Evolutionary conservation across 805 yeast species (phyloP).

Genomic region (Kregervanrija fluxuum): DNA sequence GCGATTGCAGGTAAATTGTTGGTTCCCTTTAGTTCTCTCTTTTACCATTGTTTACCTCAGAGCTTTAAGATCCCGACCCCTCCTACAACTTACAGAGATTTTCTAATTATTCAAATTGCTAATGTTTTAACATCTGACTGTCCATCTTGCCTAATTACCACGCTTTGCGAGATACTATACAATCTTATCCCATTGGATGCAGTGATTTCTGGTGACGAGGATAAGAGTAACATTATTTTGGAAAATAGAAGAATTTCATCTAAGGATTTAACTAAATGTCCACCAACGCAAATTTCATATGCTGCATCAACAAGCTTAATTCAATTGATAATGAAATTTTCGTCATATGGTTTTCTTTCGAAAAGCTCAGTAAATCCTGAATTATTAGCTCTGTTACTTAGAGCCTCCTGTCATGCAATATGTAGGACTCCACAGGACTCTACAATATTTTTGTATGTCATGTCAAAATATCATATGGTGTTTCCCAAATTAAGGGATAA

Average conservation of each 20-base stretch:
- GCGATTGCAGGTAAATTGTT: constrained; percentile 34
- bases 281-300: constrained; percentile 39
- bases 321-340: constrained; percentile 35
- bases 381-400: constrained; percentile 48
- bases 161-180: constrained; percentile 52
- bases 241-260: constrained; percentile 12
- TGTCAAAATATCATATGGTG: constrained; percentile 35
- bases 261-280: constrained; percentile 6
- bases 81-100: constrained; percentile 55
- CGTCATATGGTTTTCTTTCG: constrained; percentile 29
- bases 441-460: constrained; percentile 44
- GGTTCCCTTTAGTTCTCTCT: constrained; percentile 35
- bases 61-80: constrained; percentile 34
- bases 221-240: constrained; percentile 8
- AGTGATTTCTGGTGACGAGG: constrained; percentile 1
- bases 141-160: constrained; percentile 33
- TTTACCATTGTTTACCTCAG: constrained; percentile 45
- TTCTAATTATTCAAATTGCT: constrained; percentile 47
- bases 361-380: constrained; percentile 42
- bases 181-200: constrained; percentile 43
- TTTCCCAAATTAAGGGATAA: constrained; percentile 31
- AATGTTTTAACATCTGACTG: constrained; percentile 32
- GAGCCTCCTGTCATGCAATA: constrained; percentile 47
- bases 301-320: constrained; percentile 40
- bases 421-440: constrained; percentile 46